Base-by-base conservation (phyloP, 75 land plant species). In the Selaginella moellendorffii region DNA sequence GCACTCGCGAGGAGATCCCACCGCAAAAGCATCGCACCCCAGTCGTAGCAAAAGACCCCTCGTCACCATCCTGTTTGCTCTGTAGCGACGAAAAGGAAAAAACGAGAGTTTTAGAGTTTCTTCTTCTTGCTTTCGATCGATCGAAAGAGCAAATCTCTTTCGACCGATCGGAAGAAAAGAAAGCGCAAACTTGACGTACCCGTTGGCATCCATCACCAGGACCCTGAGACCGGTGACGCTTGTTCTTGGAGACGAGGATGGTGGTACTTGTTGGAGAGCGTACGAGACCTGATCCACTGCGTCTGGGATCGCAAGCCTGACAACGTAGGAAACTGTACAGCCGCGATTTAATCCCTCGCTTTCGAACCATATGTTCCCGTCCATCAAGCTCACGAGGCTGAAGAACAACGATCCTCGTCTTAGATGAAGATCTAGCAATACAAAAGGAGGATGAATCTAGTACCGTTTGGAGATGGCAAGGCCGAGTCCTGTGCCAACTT, bases 381-480 rank as follows among this genome's bases (percentile, higher is more conserved):
- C 88, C 97, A 90, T 90, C 46, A 90, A 79, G 62, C 69, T 83
- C 29, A 90, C 81, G 68, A 87, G 86, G 77, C 97, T 90, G 84
- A n/a, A 31, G 26, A 31, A 54, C 2, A 10, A 46, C 18, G 10
- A 46, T 46, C 18, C 10, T 46, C 18, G 18, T 46, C 10, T 18
- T 18, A 46, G 10, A 46, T 46, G 18, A 46, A 18, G 14, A 46
- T 10, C 51, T 46, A 18, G n/a, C n/a, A n/a, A n/a, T n/a, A n/a
- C n/a, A n/a, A 17, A 63, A 71, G 5, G 10, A 36, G 14, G 5
- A 36, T 36, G 5, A 36, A 5, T 36, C 5, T 36, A 36, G 10
- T 5, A 36, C 46, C 46, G 5, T 36, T 36, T 36, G 14, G 46
- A 36, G 46, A 36, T 36, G 46, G 46, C 46, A 5, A 36, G 46